Evolutionary conservation across 768 basidiomycete genomes (phyloP).

Genomic region (Sarcomyxa edulis): DNA sequence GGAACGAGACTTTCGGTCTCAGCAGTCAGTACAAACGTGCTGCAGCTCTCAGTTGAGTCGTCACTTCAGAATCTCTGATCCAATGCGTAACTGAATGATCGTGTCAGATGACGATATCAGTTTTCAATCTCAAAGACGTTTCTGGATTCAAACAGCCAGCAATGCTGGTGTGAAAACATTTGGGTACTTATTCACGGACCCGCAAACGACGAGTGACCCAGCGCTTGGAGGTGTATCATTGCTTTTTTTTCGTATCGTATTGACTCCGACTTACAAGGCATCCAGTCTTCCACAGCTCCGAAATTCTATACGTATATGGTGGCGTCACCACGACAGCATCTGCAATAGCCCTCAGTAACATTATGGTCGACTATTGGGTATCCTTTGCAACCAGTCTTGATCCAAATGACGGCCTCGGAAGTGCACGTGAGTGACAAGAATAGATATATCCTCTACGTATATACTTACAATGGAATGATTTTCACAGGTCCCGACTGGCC

Average conservation of each 20-base stretch:
- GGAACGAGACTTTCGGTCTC: constrained; percentile 38
- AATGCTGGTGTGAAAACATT: constrained; percentile 30
- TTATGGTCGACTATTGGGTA: constrained; percentile 40
- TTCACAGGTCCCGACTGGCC: constrained; percentile 22
- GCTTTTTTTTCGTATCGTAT: background rate
- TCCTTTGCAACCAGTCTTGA: constrained; percentile 32
- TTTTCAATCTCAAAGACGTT: constrained; percentile 33
- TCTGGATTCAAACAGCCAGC: constrained; percentile 33
- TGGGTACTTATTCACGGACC: constrained; percentile 39
- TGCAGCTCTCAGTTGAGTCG: constrained; percentile 20
- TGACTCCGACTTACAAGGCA: background rate
- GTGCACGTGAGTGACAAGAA: constrained; percentile 17
- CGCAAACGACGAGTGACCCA: constrained; percentile 20
- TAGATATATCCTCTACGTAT: constrained; percentile 6
- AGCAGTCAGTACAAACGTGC: constrained; percentile 24
- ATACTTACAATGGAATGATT: background rate
- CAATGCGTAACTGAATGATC: background rate
- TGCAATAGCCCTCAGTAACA: constrained; percentile 17
- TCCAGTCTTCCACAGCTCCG: constrained; percentile 27
- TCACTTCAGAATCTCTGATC: too few species aligned
- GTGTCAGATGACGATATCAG: constrained; percentile 29
- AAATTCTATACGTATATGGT: constrained; percentile 26
- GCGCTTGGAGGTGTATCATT: constrained; percentile 22
- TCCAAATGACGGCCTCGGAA: constrained; percentile 32
- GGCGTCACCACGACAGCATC: constrained; percentile 15